Percentiles rank a stretch among this genome's conserved stretches.
These are phyloP conservation scores for Talaromyces sp. DNA, from an alignment of 2,329 filamentous ascomycete genomes.

Conservation along the genomic window DNA sequence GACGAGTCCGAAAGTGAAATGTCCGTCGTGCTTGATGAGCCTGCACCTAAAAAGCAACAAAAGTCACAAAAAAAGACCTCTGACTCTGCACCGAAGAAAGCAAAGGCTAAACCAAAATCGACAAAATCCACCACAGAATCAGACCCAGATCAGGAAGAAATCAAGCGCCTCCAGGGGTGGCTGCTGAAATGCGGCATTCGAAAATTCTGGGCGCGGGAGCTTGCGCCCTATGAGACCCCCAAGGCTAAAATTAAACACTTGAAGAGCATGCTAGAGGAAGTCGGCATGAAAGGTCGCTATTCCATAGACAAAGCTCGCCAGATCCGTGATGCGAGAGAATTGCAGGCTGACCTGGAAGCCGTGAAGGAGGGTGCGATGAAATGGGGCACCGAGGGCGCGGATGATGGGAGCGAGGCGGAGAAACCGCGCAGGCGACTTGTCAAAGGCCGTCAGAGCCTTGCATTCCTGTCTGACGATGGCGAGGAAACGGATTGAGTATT, in stretches of 20 bases:
- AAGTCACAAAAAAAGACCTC: slow-evolving; percentile 22
- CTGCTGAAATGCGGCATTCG: slow-evolving; percentile 85
- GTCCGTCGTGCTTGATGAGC: slow-evolving; percentile 72
- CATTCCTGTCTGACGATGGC: slow-evolving; percentile 63
- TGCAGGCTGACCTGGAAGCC: slow-evolving; percentile 75
- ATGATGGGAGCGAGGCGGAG: slow-evolving; percentile 35
- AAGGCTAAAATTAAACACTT: slow-evolving; percentile 80
- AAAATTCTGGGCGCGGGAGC: slow-evolving; percentile 83
- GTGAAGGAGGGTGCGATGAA: slow-evolving; percentile 73
- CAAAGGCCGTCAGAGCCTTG: slow-evolving; percentile 39
- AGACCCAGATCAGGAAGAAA: slow-evolving; percentile 66
- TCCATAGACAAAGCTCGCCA: slow-evolving; percentile 75
- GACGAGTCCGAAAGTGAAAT: slow-evolving; percentile 58
- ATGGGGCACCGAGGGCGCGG: slow-evolving; percentile 58
- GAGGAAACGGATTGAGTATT: slow-evolving; percentile 51
- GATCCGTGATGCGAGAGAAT: slow-evolving; percentile 82
- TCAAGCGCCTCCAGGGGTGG: slow-evolving; percentile 82
- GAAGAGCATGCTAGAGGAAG: slow-evolving; percentile 68
- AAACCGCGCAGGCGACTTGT: slow-evolving; percentile 35
- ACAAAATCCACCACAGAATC: slow-evolving; percentile 40
- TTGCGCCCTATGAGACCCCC: slow-evolving; percentile 66
- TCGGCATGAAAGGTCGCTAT: slow-evolving; percentile 84
- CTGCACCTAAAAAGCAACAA: slow-evolving; percentile 55
- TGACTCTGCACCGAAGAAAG: slow-evolving; percentile 20
- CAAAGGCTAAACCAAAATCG: slow-evolving; percentile 26